Conservation (phyloP, 2,329 filamentous ascomycete species). For the Gnomoniopsis sp. region DNA sequence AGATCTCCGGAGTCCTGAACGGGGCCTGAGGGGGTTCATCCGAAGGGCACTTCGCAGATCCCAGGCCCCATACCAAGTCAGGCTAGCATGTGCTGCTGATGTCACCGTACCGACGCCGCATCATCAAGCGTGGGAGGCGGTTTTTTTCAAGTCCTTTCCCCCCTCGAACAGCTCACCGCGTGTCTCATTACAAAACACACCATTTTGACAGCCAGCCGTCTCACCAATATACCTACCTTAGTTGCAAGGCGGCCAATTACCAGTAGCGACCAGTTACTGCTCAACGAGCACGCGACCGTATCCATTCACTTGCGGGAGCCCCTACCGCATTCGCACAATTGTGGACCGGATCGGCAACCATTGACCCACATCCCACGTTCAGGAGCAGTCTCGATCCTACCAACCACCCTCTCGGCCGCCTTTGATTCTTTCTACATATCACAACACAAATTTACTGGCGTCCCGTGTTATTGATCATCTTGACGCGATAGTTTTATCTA, state of each 20-base stretch:
- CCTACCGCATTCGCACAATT: not conserved
- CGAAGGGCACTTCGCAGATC: too few species aligned
- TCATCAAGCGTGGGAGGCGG: not conserved
- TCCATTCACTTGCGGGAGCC: not conserved
- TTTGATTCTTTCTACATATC: not conserved
- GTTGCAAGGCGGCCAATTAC: not conserved
- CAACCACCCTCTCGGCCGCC: not conserved
- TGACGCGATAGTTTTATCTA: not conserved
- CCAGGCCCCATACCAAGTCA: not conserved
- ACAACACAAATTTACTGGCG: not conserved
- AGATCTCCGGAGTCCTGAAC: too few species aligned
- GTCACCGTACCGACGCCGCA: not conserved
- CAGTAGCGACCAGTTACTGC: not conserved
- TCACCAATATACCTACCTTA: not conserved
- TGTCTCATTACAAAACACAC: not conserved
- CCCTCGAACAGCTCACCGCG: too few species aligned
- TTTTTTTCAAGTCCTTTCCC: too few species aligned
- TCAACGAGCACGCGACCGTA: not conserved
- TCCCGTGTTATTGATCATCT: not conserved
- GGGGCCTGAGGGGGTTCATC: too few species aligned
- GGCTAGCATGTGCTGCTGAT: not conserved
- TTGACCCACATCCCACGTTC: not conserved
- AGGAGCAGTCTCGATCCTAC: not conserved
- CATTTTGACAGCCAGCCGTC: too few species aligned
- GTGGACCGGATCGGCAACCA: not conserved